phyloP scores from a whole-genome alignment of 2,329 filamentous ascomycete species.

The Leptoxyphium fumago region DNA sequence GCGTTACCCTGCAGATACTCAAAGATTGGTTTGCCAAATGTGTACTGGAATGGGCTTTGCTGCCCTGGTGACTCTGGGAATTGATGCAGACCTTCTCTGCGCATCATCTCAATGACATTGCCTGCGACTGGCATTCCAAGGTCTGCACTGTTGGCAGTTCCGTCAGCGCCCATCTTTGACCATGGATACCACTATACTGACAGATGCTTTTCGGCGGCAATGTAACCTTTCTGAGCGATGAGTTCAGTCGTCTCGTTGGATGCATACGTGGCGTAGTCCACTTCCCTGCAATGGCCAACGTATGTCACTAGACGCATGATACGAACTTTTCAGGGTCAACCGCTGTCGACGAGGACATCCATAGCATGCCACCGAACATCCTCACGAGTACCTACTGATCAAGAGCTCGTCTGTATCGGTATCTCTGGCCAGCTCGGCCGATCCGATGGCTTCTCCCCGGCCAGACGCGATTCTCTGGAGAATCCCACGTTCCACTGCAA shows the following conservation, averaged over 20 bases:
- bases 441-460: neutral
- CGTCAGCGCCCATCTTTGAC: neutral
- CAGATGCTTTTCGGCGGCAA: slow-evolving; percentile 9
- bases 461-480: neutral
- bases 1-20: slow-evolving; percentile 1
- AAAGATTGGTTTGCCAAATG: slow-evolving; percentile 2
- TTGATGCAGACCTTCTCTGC: slow-evolving; percentile 5
- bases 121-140: slow-evolving; percentile 1
- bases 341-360: neutral
- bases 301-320: slow-evolving; percentile 3
- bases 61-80: slow-evolving; percentile 1
- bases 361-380: neutral
- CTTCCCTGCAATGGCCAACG: slow-evolving; percentile 1
- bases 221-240: slow-evolving; percentile 1
- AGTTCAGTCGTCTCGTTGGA: slow-evolving; percentile 2
- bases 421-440: slow-evolving; percentile 1
- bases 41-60: slow-evolving; percentile 2
- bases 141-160: slow-evolving; percentile 1
- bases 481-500: slow-evolving; percentile 2
- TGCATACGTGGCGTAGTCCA: slow-evolving; percentile 1
- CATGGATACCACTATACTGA: slow-evolving; percentile 14
- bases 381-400: slow-evolving; percentile 1
- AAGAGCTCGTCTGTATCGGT: slow-evolving; percentile 2
- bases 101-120: slow-evolving; percentile 2
- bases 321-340: neutral